phyloP scores from a whole-genome alignment of 495 filamentous ascomycete species.

The Annulohypoxylon moriforme region DNA sequence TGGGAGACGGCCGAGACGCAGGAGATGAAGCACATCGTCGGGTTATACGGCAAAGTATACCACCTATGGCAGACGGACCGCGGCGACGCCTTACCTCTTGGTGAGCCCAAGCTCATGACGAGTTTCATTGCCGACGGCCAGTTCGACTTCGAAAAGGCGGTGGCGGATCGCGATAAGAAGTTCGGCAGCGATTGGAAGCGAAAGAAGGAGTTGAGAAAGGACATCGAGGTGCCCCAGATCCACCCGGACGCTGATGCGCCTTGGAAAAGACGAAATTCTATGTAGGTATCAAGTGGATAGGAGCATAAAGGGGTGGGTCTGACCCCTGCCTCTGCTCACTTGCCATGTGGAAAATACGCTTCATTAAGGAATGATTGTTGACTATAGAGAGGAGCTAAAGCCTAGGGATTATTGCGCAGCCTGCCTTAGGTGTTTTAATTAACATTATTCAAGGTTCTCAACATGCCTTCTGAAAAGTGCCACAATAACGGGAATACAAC shows the following conservation, averaged over 20 bases:
- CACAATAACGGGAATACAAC: background rate
- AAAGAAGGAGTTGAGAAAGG: slow-evolving; percentile 72
- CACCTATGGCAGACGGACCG: slow-evolving; percentile 89
- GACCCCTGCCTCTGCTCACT: background rate
- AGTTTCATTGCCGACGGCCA: slow-evolving; percentile 72
- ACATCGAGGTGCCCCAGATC: slow-evolving; percentile 67
- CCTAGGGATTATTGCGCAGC: slow-evolving; percentile 14
- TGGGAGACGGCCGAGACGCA: slow-evolving; percentile 83
- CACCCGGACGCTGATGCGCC: slow-evolving; percentile 63
- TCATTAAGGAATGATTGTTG: background rate
- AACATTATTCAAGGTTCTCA: slow-evolving; percentile 27
- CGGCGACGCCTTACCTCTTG: slow-evolving; percentile 80
- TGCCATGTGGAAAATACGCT: background rate
- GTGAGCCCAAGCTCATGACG: slow-evolving; percentile 80
- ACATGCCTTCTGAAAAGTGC: background rate
- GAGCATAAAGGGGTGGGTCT: background rate
- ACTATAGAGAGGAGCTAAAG: slow-evolving; percentile 8
- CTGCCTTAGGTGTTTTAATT: slow-evolving; percentile 29
- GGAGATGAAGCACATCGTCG: slow-evolving; percentile 79
- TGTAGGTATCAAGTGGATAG: slow-evolving; percentile 11
- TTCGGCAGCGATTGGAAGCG: slow-evolving; percentile 69
- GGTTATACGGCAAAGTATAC: slow-evolving; percentile 89
- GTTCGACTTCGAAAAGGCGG: slow-evolving; percentile 66
- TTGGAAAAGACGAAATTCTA: slow-evolving; percentile 45
- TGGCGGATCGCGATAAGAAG: slow-evolving; percentile 73